Evolutionary conservation across 164 flowering plant genomes (phyloP).

Genomic region (Aristolochia californica): DNA sequence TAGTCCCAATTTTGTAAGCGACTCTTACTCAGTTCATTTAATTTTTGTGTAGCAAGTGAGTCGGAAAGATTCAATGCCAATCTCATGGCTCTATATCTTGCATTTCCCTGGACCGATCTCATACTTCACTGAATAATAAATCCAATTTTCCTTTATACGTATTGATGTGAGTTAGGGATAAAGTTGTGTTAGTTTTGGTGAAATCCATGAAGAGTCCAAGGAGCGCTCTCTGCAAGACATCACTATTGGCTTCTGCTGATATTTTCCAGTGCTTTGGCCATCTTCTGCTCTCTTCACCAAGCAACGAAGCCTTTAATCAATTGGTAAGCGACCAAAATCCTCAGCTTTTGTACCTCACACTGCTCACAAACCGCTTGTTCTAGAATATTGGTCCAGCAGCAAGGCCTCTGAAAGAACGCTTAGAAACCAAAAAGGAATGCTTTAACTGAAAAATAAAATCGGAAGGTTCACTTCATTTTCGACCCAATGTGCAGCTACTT

Average conservation of each 20-base stretch:
- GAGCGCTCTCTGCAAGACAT: constrained; percentile 82
- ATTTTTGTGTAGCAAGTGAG: neutral
- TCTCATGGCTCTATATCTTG: neutral
- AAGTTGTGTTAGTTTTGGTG: constrained; percentile 45
- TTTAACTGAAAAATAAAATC: too few relatives aligned
- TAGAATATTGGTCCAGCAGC: too few relatives aligned
- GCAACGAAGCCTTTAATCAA: constrained; percentile 45
- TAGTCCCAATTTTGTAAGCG: constrained; percentile 63
- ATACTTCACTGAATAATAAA: too few relatives aligned
- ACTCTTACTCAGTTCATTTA: neutral
- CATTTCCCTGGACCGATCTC: neutral
- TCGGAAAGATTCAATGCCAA: neutral
- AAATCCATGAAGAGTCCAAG: constrained; percentile 94
- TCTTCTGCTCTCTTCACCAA: constrained; percentile 32
- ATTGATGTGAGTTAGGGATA: constrained; percentile 48
- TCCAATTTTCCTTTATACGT: too few relatives aligned
- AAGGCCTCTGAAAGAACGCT: too few relatives aligned
- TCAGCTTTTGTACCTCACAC: too few relatives aligned
- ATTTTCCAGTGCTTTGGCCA: constrained; percentile 57
- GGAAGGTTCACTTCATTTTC: too few relatives aligned
- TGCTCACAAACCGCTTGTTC: neutral
- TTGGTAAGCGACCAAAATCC: constrained; percentile 29
- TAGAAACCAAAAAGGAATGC: too few relatives aligned
- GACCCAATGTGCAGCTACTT: constrained; percentile 39
- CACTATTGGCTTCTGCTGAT: constrained; percentile 85